Evolutionary conservation across 805 yeast genomes (phyloP).

Genomic region (Candida ponderosae): DNA sequence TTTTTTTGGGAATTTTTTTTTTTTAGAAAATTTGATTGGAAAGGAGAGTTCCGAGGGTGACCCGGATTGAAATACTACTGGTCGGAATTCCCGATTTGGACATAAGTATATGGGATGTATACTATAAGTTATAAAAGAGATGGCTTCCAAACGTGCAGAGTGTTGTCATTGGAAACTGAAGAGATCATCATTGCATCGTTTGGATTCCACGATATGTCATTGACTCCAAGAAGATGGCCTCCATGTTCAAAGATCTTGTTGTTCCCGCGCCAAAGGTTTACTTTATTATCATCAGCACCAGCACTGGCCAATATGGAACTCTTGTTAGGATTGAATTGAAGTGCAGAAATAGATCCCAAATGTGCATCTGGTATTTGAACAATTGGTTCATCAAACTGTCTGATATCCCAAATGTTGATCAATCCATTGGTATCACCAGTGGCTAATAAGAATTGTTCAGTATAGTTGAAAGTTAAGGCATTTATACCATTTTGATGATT

Average conservation of each 20-base stretch:
- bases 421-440: slow-evolving; percentile 59
- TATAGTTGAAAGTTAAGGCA: slow-evolving; percentile 51
- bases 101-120: not conserved
- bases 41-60: too few species aligned
- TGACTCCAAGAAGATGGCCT: slow-evolving; percentile 84
- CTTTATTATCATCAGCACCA: slow-evolving; percentile 56
- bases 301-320: slow-evolving; percentile 54
- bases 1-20: too few species aligned
- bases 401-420: slow-evolving; percentile 57
- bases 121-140: slow-evolving; percentile 12
- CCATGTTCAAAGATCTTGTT: slow-evolving; percentile 56
- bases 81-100: slow-evolving; percentile 7
- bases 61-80: too few species aligned
- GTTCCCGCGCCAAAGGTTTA: slow-evolving; percentile 45
- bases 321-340: slow-evolving; percentile 64
- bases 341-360: slow-evolving; percentile 47
- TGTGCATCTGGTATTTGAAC: slow-evolving; percentile 30
- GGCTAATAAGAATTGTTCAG: slow-evolving; percentile 49
- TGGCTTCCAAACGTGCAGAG: slow-evolving; percentile 85
- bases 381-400: slow-evolving; percentile 31
- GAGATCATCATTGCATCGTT: slow-evolving; percentile 64
- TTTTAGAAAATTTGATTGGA: not conserved
- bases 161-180: slow-evolving; percentile 78
- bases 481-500: slow-evolving; percentile 37
- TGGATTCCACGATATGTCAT: slow-evolving; percentile 77